A percentile compares a stretch with the other conserved stretches of the same genome.
These are phyloP conservation scores for Tricholoma sp. DNA, from an alignment of 768 basidiomycete species.

Conservation along the genomic window DNA sequence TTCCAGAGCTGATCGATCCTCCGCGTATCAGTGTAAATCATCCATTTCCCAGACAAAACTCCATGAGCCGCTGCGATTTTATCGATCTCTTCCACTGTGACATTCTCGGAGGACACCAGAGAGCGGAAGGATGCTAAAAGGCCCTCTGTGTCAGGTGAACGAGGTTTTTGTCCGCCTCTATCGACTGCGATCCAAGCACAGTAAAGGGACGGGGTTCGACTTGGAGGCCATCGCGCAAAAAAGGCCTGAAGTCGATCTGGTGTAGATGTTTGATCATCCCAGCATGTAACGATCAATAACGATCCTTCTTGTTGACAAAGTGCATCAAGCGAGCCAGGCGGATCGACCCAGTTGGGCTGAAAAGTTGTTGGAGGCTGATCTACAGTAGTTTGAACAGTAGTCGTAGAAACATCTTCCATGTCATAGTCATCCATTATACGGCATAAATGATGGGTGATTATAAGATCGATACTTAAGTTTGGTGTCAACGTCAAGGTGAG, in stretches of 20 bases:
- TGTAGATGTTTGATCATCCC: slow-evolving; percentile 21
- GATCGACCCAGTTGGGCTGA: slow-evolving; percentile 1
- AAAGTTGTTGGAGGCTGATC: background rate
- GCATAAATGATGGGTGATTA: background rate
- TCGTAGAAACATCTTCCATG: slow-evolving; percentile 6
- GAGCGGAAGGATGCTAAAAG: slow-evolving; percentile 14
- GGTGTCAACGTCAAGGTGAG: background rate
- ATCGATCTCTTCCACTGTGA: slow-evolving; percentile 28
- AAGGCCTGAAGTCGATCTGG: slow-evolving; percentile 21
- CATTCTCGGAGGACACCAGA: slow-evolving; percentile 17
- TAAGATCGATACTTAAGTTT: background rate
- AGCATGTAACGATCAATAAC: slow-evolving; percentile 15
- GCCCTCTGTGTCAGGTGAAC: slow-evolving; percentile 10
- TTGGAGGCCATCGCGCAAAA: slow-evolving; percentile 33
- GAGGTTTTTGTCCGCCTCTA: slow-evolving; percentile 14
- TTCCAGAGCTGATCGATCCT: slow-evolving; percentile 32
- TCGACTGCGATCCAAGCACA: slow-evolving; percentile 31
- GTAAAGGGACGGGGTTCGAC: slow-evolving; percentile 24
- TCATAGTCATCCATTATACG: slow-evolving; percentile 8
- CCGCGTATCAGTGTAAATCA: slow-evolving; percentile 26
- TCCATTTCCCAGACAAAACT: slow-evolving; percentile 32
- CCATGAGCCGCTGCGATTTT: slow-evolving; percentile 26
- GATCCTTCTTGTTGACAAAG: slow-evolving; percentile 10
- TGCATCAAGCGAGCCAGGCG: slow-evolving; percentile 10
- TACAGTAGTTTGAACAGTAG: background rate